phyloP scores from a whole-genome alignment of 1,284 basidiomycete species.

The Meira miltonrushii region DNA sequence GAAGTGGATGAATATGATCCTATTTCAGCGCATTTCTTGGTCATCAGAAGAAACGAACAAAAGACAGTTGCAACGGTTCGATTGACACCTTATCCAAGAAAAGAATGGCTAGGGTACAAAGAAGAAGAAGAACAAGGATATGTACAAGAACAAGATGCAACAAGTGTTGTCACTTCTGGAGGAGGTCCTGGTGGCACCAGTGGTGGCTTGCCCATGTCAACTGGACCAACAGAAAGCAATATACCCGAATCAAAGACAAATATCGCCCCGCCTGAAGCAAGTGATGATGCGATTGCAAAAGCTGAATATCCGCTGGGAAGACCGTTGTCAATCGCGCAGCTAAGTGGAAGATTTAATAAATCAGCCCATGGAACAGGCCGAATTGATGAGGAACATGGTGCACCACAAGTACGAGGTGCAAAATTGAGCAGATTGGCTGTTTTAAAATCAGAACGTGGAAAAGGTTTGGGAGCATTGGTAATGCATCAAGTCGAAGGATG shows the following conservation, averaged over 20 bases:
- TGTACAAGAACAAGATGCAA: neutral
- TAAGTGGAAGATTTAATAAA: neutral
- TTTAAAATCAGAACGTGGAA: neutral
- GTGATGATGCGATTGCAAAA: neutral
- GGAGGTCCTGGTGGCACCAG: constrained; percentile 3
- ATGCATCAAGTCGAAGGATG: constrained; percentile 8
- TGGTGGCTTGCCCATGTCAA: constrained; percentile 4
- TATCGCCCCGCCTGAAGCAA: no score
- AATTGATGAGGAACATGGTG: neutral
- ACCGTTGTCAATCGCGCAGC: neutral
- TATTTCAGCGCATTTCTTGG: constrained; percentile 4
- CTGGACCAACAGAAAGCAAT: no score
- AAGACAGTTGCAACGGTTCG: constrained; percentile 9
- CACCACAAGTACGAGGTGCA: constrained; percentile 8
- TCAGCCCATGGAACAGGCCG: neutral
- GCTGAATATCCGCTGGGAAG: neutral
- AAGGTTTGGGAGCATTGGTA: constrained; percentile 4
- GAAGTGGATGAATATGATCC: constrained; percentile 11
- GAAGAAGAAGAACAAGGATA: neutral
- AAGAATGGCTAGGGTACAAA: neutral
- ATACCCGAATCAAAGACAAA: no score
- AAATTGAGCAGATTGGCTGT: constrained; percentile 14
- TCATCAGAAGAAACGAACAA: neutral
- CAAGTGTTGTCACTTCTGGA: neutral
- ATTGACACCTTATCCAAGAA: constrained; percentile 12